Percentiles rank a stretch among this genome's conserved stretches.
Conservation (phyloP, 176 grass and related monocot species). For the Metroxylon sagu region DNA sequence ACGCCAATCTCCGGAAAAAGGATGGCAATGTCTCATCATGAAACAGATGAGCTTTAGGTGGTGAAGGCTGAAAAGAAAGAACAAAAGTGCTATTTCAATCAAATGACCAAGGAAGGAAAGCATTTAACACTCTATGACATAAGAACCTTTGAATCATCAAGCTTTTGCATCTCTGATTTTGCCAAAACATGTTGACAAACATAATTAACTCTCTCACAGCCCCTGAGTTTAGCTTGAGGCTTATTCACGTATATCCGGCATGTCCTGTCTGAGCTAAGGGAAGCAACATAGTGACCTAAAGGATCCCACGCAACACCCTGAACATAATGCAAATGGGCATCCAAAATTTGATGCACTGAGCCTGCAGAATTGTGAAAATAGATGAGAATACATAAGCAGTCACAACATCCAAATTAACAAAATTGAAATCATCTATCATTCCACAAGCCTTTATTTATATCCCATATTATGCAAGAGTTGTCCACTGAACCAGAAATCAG, state of each 20-base stretch:
- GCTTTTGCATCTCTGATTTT: slow-evolving; percentile 55
- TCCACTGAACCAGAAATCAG: slow-evolving; percentile 92
- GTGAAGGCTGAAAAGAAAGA: slow-evolving; percentile 39
- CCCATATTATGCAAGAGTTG: slow-evolving; percentile 97
- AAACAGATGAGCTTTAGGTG: slow-evolving; percentile 73
- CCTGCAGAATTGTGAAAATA: slow-evolving; percentile 31
- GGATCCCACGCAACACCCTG: slow-evolving; percentile 97
- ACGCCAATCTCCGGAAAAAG: slow-evolving; percentile 88
- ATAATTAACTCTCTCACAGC: slow-evolving; percentile 60
- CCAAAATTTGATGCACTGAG: slow-evolving; percentile 62
- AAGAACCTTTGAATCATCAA: slow-evolving; percentile 76
- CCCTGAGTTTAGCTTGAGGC: slow-evolving; percentile 71
- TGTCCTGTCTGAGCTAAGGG: slow-evolving; percentile 89
- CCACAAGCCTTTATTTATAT: slow-evolving; percentile 64
- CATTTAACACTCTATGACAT: not conserved
- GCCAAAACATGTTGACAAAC: slow-evolving; percentile 65
- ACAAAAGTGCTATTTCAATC: not conserved
- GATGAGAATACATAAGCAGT: too few species aligned
- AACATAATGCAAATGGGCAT: slow-evolving; percentile 97
- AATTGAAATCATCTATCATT: not conserved
- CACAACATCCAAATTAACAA: too few species aligned
- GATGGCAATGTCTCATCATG: slow-evolving; percentile 95
- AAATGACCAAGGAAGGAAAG: not conserved
- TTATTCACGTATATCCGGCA: slow-evolving; percentile 90
- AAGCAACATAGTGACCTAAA: slow-evolving; percentile 76